Base-by-base conservation (phyloP, 371 early-diverging fungal species). In the Haplosporangium sp. region DNA sequence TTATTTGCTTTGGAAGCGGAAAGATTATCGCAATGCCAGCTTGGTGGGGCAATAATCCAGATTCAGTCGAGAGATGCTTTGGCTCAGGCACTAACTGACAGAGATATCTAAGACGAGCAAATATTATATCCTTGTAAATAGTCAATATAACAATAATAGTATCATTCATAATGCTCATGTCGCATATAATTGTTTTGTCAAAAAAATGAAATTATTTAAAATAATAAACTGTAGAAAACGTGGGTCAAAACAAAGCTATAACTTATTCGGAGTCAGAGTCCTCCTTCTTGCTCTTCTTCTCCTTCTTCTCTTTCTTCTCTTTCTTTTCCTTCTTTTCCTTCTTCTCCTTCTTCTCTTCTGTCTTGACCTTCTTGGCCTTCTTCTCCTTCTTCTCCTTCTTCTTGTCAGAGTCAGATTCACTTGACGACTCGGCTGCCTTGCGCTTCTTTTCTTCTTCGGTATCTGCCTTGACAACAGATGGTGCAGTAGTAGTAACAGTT, bases 261-360 rank as follows among this genome's bases (percentile, higher is more conserved):
- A 75, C 78, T 69, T 65, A 82, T n/a, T 67, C 67, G 17, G 73
- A 66, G 35, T 67, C 73, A 35, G 84, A 84, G 39, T 72, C 73
- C 11, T 72, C 84, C 70, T 85, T 86, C 63, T 71, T 61, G 66
- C 65, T 66, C 69, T 64, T 63, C 65, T 63, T 69, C 65, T 75
- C 69, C 69, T 69, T 69, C 63, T 69, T 61, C 3, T 63, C 65
- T 68, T 65, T 71, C 72, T 69, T 79, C 86, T 89, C 86, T 78
- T 87, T 87, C 50, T 84, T 79, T 76, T 90, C 84, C 76, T 88
- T 84, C 63, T 85, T 81, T 69, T 84, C 74, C 67, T 75, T 79
- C 27, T 83, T 78, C 65, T 83, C 79, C 65, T 64, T 64, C 40
- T 67, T 75, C 20, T 76, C 77, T 68, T 85, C 40, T 4, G 40